A percentile compares a stretch with the other conserved stretches of the same genome.
Conservation (phyloP, 345 rosid species). For the Bruguiera parviflora region DNA sequence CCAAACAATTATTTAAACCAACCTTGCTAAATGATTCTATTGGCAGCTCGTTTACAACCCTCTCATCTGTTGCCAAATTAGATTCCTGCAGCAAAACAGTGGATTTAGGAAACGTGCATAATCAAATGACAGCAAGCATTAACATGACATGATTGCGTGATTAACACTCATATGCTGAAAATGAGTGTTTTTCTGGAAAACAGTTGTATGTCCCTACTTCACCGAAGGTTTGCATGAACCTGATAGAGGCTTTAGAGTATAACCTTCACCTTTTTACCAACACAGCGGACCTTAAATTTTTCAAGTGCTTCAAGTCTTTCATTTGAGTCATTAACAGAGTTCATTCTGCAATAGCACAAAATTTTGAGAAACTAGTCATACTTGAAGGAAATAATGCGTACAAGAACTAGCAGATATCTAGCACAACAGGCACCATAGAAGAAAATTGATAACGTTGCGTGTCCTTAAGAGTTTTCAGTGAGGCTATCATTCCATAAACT, state of each 20-base stretch:
- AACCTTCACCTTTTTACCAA: constrained; percentile 33
- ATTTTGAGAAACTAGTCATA: constrained; percentile 8
- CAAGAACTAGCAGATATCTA: background rate
- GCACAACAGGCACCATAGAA: background rate
- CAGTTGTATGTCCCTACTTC: constrained; percentile 4
- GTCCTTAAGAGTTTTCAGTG: background rate
- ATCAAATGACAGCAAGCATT: constrained; percentile 6
- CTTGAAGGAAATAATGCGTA: background rate
- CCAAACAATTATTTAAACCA: background rate
- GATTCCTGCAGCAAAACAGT: constrained; percentile 23
- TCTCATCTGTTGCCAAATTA: constrained; percentile 21
- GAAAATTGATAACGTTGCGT: background rate
- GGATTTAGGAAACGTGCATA: background rate
- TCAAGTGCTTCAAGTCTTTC: constrained; percentile 29
- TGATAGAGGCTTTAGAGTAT: too few relatives aligned
- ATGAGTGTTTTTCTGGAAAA: constrained; percentile 10
- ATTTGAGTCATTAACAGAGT: constrained; percentile 17
- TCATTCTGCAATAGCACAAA: constrained; percentile 24
- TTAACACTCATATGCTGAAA: background rate
- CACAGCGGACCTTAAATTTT: constrained; percentile 22
- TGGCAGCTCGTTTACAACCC: constrained; percentile 25
- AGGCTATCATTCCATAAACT: background rate
- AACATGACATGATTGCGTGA: background rate
- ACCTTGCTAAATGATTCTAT: constrained; percentile 40
- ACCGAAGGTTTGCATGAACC: too few relatives aligned